phyloP scores from a whole-genome alignment of 345 rosid genomes.

The Hibiscus tridactylites region DNA sequence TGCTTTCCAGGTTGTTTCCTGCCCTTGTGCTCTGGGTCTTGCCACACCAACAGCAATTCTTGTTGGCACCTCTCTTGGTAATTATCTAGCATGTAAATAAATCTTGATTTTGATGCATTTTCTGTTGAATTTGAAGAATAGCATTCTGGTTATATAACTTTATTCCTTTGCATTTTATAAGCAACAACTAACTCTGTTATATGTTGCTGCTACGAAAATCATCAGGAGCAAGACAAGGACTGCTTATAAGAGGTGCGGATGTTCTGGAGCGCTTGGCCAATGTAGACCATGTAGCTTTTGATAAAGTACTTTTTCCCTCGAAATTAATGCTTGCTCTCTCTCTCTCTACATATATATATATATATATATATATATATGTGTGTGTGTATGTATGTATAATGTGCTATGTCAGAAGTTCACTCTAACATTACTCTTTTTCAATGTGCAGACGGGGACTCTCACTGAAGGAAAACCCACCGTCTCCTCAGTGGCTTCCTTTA shows the following conservation, averaged over 20 bases:
- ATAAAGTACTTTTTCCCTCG: conserved; percentile 51
- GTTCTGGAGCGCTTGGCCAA: conserved; percentile 85
- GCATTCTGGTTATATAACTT: background rate
- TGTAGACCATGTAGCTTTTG: conserved; percentile 68
- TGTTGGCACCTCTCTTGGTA: conserved; percentile 97
- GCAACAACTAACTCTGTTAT: background rate
- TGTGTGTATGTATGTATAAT: background rate
- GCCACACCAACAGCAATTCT: conserved; percentile 97
- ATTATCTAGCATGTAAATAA: conserved; percentile 16
- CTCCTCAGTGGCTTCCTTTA: conserved; percentile 55
- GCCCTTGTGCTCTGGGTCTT: conserved; percentile 96
- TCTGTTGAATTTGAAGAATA: background rate
- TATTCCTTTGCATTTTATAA: background rate
- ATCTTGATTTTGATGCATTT: background rate
- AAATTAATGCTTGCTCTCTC: background rate
- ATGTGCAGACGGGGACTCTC: conserved; percentile 81
- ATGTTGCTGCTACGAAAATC: conserved; percentile 20
- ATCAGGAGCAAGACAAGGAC: conserved; percentile 91
- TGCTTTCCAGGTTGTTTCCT: conserved; percentile 76
- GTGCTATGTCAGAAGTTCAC: background rate
- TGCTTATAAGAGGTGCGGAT: conserved; percentile 95
- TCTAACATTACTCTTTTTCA: conserved; percentile 2
- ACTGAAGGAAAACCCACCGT: conserved; percentile 88
- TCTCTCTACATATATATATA: background rate
- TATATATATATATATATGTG: background rate